Conservation (phyloP, 2,329 filamentous ascomycete species). For the Cercospora sesami region DNA sequence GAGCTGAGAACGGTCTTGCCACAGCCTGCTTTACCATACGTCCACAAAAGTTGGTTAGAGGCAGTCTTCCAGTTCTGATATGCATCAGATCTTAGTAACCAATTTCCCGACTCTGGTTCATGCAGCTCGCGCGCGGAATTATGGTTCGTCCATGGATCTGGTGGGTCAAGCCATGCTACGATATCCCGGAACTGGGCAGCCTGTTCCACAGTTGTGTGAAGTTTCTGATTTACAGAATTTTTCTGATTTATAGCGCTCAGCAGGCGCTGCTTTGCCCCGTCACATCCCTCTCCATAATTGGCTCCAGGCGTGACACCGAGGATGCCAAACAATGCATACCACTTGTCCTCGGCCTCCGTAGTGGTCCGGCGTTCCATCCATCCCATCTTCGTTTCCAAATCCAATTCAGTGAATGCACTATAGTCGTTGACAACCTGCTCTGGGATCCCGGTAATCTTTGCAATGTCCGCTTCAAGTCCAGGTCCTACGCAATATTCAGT, state of each 20-base stretch:
- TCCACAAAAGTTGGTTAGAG: slow-evolving; percentile 15
- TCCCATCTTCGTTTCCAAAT: slow-evolving; percentile 16
- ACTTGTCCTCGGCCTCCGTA: slow-evolving; percentile 19
- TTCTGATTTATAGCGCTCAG: slow-evolving; percentile 4
- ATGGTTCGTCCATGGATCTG: slow-evolving; percentile 26
- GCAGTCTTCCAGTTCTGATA: slow-evolving; percentile 18
- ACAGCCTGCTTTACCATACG: slow-evolving; percentile 28
- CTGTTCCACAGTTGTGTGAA: background rate
- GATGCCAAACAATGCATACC: slow-evolving; percentile 26
- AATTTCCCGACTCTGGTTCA: slow-evolving; percentile 14
- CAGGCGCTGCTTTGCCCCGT: slow-evolving; percentile 22
- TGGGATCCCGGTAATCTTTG: slow-evolving; percentile 17
- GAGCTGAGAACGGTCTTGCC: slow-evolving; percentile 32
- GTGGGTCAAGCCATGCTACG: slow-evolving; percentile 10
- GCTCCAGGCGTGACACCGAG: slow-evolving; percentile 20
- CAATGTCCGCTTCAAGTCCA: slow-evolving; percentile 15
- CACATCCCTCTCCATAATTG: slow-evolving; percentile 23
- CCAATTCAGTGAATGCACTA: background rate
- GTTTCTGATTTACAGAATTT: background rate
- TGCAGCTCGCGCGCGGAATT: slow-evolving; percentile 13
- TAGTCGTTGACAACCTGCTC: slow-evolving; percentile 20
- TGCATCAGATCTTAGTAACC: slow-evolving; percentile 12
- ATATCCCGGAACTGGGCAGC: background rate
- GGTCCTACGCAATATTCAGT: background rate
- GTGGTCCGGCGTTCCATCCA: slow-evolving; percentile 27